phyloP scores from a whole-genome alignment of 176 grass and related monocot species.

The Alloteropsis semialata region DNA sequence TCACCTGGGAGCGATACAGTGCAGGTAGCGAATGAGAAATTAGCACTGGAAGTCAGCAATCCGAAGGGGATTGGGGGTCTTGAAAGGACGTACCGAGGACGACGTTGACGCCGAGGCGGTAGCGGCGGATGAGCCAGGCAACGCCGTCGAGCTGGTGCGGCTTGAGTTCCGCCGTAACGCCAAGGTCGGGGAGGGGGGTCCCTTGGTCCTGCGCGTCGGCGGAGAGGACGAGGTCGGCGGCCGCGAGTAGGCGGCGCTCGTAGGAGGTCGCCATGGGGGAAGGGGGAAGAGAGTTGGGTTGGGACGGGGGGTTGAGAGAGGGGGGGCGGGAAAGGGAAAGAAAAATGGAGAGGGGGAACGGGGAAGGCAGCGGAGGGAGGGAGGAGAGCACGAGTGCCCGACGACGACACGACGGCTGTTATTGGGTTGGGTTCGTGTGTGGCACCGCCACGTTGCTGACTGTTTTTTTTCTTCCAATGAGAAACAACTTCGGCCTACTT shows the following conservation, averaged over 20 bases:
- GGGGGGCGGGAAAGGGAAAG: neutral
- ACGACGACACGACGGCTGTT: neutral
- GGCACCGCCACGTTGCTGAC: too few species aligned
- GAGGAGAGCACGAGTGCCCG: too few species aligned
- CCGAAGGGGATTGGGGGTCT: neutral
- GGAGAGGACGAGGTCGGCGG: constrained; percentile 60
- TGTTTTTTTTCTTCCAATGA: too few species aligned
- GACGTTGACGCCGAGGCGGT: constrained; percentile 83
- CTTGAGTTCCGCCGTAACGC: constrained; percentile 67
- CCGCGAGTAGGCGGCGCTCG: constrained; percentile 56
- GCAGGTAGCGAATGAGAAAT: neutral
- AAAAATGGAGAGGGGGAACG: neutral
- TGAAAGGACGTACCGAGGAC: constrained; percentile 47
- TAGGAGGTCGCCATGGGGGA: constrained; percentile 20
- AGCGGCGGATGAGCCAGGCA: constrained; percentile 75
- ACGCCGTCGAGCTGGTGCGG: constrained; percentile 80
- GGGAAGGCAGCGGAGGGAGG: neutral
- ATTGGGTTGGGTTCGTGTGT: too few species aligned
- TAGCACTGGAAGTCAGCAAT: neutral
- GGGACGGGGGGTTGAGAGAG: neutral
- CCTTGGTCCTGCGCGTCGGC: constrained; percentile 7
- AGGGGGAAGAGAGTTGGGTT: neutral
- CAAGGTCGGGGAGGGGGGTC: constrained; percentile 24
- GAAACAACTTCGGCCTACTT: too few species aligned
- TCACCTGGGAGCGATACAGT: constrained; percentile 30